These are phyloP conservation scores for Cinnamomum micranthum DNA, from an alignment of 164 flowering plant species.

Conservation along the genomic window DNA sequence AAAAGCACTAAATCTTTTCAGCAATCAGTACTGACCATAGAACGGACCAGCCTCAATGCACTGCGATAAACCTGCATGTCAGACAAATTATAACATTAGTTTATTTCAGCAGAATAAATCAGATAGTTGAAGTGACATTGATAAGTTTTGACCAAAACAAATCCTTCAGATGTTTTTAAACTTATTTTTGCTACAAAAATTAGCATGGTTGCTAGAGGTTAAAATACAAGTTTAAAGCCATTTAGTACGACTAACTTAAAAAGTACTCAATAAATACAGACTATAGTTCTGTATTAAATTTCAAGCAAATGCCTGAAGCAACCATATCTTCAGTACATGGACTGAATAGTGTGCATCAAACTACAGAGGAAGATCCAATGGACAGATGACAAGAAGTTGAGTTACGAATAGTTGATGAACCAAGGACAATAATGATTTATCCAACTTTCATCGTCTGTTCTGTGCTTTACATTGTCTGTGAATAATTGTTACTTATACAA, in stretches of 20 bases:
- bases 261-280: not conserved
- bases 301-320: not conserved
- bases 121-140: not conserved
- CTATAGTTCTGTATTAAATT: not conserved
- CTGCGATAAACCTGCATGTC: slow-evolving; percentile 81
- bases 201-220: not conserved
- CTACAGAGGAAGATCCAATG: not conserved
- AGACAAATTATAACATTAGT: slow-evolving; percentile 2
- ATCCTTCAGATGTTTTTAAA: not conserved
- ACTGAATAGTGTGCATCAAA: not conserved
- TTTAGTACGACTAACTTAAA: not conserved
- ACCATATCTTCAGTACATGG: not conserved
- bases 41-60: slow-evolving; percentile 92
- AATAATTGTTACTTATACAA: no score
- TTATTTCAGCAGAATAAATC: not conserved
- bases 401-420: not conserved
- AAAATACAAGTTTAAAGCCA: not conserved
- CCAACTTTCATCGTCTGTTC: not conserved
- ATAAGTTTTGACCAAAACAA: not conserved
- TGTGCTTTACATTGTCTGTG: no score
- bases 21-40: slow-evolving; percentile 63
- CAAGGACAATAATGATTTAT: not conserved
- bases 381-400: not conserved
- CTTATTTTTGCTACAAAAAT: not conserved
- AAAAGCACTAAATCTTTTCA: not conserved